Percentiles rank a stretch among this genome's conserved stretches.
phyloP scores from a whole-genome alignment of 345 rosid genomes.

The Microthlaspi erraticum region DNA sequence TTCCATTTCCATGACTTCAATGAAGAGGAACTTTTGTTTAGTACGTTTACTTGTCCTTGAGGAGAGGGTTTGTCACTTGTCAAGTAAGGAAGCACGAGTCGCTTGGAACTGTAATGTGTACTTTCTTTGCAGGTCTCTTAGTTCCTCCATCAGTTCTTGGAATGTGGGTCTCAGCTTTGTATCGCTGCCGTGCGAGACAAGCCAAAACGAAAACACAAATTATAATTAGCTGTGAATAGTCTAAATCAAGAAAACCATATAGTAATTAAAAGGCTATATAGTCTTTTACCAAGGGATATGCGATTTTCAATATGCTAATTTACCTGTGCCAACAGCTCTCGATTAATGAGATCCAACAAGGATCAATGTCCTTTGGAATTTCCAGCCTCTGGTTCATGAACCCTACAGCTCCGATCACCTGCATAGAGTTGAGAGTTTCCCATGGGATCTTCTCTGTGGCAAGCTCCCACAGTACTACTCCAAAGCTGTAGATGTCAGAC shows the following conservation, averaged over 20 bases:
- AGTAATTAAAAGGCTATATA: not conserved
- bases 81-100: constrained; percentile 53
- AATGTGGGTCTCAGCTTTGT: constrained; percentile 74
- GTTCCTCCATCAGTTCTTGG: constrained; percentile 84
- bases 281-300: constrained; percentile 1
- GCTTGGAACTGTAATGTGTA: constrained; percentile 60
- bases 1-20: constrained; percentile 71
- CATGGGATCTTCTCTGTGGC: constrained; percentile 97
- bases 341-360: constrained; percentile 75
- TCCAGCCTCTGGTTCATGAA: constrained; percentile 95
- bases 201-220: not conserved
- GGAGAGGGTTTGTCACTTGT: constrained; percentile 45
- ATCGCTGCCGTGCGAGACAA: constrained; percentile 59
- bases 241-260: constrained; percentile 23
- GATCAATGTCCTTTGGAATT: constrained; percentile 80
- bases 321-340: constrained; percentile 98
- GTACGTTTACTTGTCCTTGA: constrained; percentile 43
- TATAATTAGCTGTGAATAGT: not conserved
- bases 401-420: constrained; percentile 98
- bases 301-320: constrained; percentile 19
- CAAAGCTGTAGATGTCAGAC: constrained; percentile 94
- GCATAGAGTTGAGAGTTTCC: constrained; percentile 95
- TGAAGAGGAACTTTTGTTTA: constrained; percentile 13
- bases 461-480: constrained; percentile 94
- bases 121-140: constrained; percentile 78